Evolutionary conservation across 2,329 filamentous ascomycete genomes (phyloP), one percentile per base, ranked within the genome.

Genomic region (Blumeria hordei): DNA sequence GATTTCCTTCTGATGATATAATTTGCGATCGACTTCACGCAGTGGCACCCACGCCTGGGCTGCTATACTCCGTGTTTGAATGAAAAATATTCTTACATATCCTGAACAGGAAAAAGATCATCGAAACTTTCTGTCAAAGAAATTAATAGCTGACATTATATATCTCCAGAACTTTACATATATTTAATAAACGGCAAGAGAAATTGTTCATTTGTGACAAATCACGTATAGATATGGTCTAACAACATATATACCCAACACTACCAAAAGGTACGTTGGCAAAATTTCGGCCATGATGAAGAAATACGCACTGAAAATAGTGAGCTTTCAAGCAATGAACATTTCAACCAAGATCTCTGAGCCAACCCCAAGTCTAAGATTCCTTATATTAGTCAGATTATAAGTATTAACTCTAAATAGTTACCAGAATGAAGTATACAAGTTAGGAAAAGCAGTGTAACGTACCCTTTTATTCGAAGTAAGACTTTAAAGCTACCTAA

Each of bases 61-160:
- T 74, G 83, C 81, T 76, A 82, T 81, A 88, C 81, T 82, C 74
- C 71, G 67, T 71, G 72, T 76, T 72, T 67, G 77, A 69, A 73
- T 94, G 88, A 94, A 84, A 93, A 85, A 88, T 71, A 81, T 80
- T 90, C 88, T 94, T 94, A 94, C 88, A 94, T 94, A 94, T 94
- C 86, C 88, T 94, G 88, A 94, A n/a, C 6, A 37, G 21, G 32
- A 33, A 33, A 33, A 33, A 33, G 18, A 21, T 33, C 3, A 9
- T 12, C 10, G 9, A 7, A 0, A 28, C 18, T 0, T 21, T 32
- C 6, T 16, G 11, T 37, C 4, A 10, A 14, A 3, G 6, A 2
- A 44, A 12, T n/a, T 33, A 1, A 44, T 35, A 18, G n/a, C 5
- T 35, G 1, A 28, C 54, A 57, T 59, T 58, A 60, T 61, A 62